These are phyloP conservation scores for Clathrus columnatus DNA, from an alignment of 768 basidiomycete species.

Conservation along the genomic window DNA sequence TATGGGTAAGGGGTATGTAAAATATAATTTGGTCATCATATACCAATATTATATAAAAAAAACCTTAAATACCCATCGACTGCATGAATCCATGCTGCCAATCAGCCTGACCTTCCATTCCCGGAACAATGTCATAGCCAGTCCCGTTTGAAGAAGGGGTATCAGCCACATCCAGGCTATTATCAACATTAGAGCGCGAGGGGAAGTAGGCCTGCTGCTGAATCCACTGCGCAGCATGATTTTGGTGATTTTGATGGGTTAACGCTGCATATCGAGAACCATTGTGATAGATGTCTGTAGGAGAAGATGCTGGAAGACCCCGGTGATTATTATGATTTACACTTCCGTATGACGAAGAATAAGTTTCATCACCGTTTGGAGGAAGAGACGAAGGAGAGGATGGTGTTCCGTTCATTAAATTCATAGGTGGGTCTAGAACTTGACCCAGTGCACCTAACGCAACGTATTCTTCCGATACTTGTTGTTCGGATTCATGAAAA, in stretches of 20 bases:
- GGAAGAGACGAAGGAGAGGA: neutral
- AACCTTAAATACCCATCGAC: neutral
- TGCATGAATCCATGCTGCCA: constrained; percentile 2
- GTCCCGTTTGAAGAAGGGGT: neutral
- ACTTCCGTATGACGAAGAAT: neutral
- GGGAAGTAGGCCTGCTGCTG: constrained; percentile 10
- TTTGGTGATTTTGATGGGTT: neutral
- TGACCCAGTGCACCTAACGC: constrained; percentile 2
- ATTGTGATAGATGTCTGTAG: neutral
- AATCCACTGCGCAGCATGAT: constrained; percentile 6
- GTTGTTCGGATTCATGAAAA: neutral
- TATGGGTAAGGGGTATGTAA: too few relatives aligned
- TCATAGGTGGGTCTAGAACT: neutral
- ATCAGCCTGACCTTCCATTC: neutral
- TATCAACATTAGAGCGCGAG: neutral
- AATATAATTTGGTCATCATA: too few relatives aligned
- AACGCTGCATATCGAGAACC: neutral
- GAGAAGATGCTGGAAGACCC: neutral
- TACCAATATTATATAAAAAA: neutral
- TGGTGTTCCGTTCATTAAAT: neutral
- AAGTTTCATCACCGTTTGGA: neutral
- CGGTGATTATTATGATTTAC: neutral
- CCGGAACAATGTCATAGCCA: neutral
- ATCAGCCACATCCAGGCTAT: neutral
- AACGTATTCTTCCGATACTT: neutral